Evolutionary conservation across 1,139 yeast genomes (phyloP).

Genomic region (Suhomyces ambrosiae): DNA sequence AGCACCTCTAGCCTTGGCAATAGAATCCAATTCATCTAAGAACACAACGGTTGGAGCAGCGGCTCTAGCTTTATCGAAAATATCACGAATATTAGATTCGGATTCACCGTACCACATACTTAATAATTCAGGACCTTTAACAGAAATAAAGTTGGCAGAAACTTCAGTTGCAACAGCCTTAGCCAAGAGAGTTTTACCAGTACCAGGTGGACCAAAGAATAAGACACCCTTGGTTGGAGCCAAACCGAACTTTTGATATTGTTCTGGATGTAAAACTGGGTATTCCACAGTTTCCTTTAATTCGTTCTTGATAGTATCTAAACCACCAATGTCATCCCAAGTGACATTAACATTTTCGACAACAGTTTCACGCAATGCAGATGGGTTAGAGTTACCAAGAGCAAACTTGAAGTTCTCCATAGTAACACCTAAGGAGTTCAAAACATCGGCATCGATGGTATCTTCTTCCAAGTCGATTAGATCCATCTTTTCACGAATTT

Average conservation of each 20-base stretch:
- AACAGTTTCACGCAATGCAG: slow-evolving; percentile 98
- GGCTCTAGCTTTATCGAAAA: slow-evolving; percentile 97
- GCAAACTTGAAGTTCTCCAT: slow-evolving; percentile 99
- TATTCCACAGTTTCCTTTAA: slow-evolving; percentile 98
- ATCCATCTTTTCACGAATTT: slow-evolving; percentile 99
- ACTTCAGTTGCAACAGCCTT: slow-evolving; percentile 99
- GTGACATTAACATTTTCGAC: slow-evolving; percentile 98
- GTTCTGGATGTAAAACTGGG: slow-evolving; percentile 98
- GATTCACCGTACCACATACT: slow-evolving; percentile 99
- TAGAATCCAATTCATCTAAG: slow-evolving; percentile 95
- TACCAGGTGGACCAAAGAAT: slow-evolving; percentile 99
- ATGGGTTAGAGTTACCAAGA: slow-evolving; percentile 96
- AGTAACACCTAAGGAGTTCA: slow-evolving; percentile 95
- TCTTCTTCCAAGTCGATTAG: slow-evolving; percentile 96
- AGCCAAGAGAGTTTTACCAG: slow-evolving; percentile 96
- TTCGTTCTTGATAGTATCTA: slow-evolving; percentile 93
- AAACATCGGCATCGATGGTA: slow-evolving; percentile 94
- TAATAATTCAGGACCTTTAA: slow-evolving; percentile 94
- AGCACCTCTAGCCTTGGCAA: slow-evolving; percentile 97
- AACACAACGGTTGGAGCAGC: slow-evolving; percentile 99
- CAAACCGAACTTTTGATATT: slow-evolving; percentile 95
- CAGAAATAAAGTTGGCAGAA: slow-evolving; percentile 93
- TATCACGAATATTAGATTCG: slow-evolving; percentile 94
- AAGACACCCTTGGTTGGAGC: slow-evolving; percentile 98
- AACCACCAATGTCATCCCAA: slow-evolving; percentile 97